Evolutionary conservation across 1,284 basidiomycete genomes (phyloP).

Genomic region (Cryptococcus sp.): DNA sequence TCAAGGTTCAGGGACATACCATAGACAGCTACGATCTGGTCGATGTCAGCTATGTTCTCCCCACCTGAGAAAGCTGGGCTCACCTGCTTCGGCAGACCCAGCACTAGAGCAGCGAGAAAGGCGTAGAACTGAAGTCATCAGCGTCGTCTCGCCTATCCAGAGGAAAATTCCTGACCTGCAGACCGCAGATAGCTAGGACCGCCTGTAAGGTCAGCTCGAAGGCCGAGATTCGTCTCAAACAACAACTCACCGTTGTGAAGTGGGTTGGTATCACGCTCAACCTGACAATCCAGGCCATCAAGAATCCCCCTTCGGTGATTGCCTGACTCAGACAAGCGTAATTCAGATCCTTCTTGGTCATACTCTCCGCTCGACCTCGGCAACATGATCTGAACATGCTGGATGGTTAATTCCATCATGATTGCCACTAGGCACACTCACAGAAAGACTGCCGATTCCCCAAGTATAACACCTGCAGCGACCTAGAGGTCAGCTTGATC

Average conservation of each 20-base stretch:
- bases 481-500: not conserved
- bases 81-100: constrained; percentile 66
- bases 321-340: constrained; percentile 74
- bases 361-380: constrained; percentile 59
- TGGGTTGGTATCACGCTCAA: constrained; percentile 71
- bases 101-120: constrained; percentile 57
- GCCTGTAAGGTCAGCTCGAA: not conserved
- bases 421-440: constrained; percentile 10
- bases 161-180: not conserved
- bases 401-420: constrained; percentile 43
- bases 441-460: constrained; percentile 31
- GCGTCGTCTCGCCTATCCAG: not conserved
- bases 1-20: not conserved
- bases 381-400: constrained; percentile 49
- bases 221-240: too few relatives aligned
- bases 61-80: constrained; percentile 1
- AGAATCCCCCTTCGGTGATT: constrained; percentile 72
- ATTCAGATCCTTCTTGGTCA: constrained; percentile 62
- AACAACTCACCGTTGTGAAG: constrained; percentile 3
- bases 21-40: constrained; percentile 9
- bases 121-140: not conserved
- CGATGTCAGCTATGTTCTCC: not conserved
- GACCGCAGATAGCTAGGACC: constrained; percentile 4
- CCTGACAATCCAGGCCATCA: constrained; percentile 64
- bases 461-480: constrained; percentile 1